Evolutionary conservation across 108 stramenopile species (phyloP).

Genomic region (Fragilaria crotonensis): DNA sequence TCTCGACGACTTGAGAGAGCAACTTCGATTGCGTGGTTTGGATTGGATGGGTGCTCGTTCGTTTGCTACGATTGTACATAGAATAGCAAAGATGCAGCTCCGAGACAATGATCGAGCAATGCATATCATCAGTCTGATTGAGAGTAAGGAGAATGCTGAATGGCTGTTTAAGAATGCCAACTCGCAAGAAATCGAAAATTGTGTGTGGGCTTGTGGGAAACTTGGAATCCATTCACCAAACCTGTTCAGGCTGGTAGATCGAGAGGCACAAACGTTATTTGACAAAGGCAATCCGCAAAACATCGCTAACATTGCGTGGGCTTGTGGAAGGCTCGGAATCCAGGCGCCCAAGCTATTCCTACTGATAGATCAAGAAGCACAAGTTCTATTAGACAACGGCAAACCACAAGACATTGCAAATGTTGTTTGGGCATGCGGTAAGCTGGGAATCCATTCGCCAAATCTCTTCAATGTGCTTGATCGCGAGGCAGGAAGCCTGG

Average conservation of each 20-base stretch:
- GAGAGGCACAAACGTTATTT: neutral
- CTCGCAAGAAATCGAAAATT: constrained; percentile 16
- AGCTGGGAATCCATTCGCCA: no score
- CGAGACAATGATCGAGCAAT: no score
- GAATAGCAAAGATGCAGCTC: constrained; percentile 11
- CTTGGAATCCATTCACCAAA: no score
- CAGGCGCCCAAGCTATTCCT: constrained; percentile 4
- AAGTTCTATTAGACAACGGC: no score
- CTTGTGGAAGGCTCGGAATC: constrained; percentile 13
- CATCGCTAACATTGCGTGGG: constrained; percentile 15
- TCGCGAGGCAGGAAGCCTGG: no score
- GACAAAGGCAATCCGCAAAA: constrained; percentile 2
- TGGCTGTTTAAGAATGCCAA: constrained; percentile 6
- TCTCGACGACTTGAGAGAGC: constrained; percentile 1
- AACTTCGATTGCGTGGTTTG: neutral
- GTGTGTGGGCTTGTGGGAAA: constrained; percentile 13
- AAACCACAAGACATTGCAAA: no score
- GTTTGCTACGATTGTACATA: constrained; percentile 11
- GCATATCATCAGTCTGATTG: no score
- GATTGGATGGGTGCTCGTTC: constrained; percentile 8
- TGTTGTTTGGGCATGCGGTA: no score
- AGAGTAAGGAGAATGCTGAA: no score
- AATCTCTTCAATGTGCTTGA: no score
- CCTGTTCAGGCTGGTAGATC: constrained; percentile 1
- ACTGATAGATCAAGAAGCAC: no score